Evolutionary conservation across 1,139 yeast genomes (phyloP), one percentile per base, ranked within the genome.

Genomic region (Wickerhamomyces sp.): DNA sequence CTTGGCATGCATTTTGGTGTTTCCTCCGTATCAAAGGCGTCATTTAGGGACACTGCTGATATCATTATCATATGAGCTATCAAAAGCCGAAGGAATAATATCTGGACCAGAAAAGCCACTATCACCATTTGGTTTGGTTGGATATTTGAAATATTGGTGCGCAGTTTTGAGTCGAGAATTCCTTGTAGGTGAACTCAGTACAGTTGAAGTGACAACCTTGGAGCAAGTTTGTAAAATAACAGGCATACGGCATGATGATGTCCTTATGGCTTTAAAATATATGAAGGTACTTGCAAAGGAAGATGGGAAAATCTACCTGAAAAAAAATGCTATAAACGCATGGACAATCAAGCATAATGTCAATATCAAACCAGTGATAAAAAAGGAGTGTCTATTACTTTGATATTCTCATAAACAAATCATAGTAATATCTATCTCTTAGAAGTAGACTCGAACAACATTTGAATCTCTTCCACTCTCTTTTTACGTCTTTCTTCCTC

Each of bases 101-200:
- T 90, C 96, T 47, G 95, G 97, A 0, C 99, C 99, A 0, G 99
- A 93, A 62, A 77, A 82, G 53, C 99, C 99, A 0, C 68, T 93
- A 18, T 86, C 96, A 7, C 84, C 84, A 0, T 86, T 79, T 62
- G 99, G 99, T 0, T 73, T 75, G 43, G 69, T 79, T 6, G 78
- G 91, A 6, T 93, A 90, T 58, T 58, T 85, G 33, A 68, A 76
- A n/a, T 91, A 76, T 63, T 93, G 99, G 99, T 72, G 87, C 13
- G 71, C 73, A 40, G 60, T 69, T 3, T 54, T 84, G 2, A 70
- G 75, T 1, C 59, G 71, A 45, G 71, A 66, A 43, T 54, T 79
- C 8, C 26, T 71, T 1, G 64, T 60, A 35, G 79, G 79, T 0
- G 55, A 57, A 10, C 54, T 73, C 30, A 52, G 64, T n/a, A 52